Conservation (phyloP, 345 rosid genomes). For the Pelargonium nanum region DNA sequence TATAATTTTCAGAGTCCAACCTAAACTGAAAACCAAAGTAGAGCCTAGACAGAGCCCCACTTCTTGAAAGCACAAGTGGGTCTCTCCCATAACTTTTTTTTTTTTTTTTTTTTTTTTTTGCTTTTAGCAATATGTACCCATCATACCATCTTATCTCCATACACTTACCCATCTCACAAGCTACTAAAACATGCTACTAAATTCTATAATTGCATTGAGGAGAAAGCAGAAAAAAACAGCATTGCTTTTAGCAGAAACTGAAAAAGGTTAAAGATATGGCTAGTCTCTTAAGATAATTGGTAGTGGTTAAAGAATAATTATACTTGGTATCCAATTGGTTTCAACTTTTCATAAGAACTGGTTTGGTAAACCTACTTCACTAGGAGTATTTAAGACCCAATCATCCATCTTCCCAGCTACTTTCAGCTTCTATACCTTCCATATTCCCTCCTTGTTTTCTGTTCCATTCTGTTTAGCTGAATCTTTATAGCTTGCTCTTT, state of each 20-base stretch:
- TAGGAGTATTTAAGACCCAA: slow-evolving; percentile 21
- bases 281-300: slow-evolving; percentile 4
- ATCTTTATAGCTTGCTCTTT: slow-evolving; percentile 11
- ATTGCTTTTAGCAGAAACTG: slow-evolving; percentile 7
- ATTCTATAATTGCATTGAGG: slow-evolving; percentile 21
- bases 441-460: slow-evolving; percentile 3
- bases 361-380: slow-evolving; percentile 10
- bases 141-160: slow-evolving; percentile 31
- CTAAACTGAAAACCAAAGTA: slow-evolving; percentile 1
- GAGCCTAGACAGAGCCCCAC: slow-evolving; percentile 15
- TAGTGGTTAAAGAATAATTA: slow-evolving; percentile 9
- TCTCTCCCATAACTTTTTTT: slow-evolving; percentile 3
- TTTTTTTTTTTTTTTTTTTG: slow-evolving; percentile 16
- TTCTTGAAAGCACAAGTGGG: slow-evolving; percentile 18
- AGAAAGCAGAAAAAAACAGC: slow-evolving; percentile 3
- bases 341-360: slow-evolving; percentile 13
- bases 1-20: neutral
- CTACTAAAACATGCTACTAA: slow-evolving; percentile 17
- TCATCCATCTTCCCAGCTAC: slow-evolving; percentile 11
- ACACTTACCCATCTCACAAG: slow-evolving; percentile 18
- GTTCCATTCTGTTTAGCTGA: neutral
- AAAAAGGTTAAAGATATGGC: neutral
- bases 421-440: slow-evolving; percentile 5
- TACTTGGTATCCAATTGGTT: slow-evolving; percentile 11
- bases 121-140: slow-evolving; percentile 15